phyloP scores from a whole-genome alignment of 2,329 filamentous ascomycete species.

The Dothideomycetes sp. region DNA sequence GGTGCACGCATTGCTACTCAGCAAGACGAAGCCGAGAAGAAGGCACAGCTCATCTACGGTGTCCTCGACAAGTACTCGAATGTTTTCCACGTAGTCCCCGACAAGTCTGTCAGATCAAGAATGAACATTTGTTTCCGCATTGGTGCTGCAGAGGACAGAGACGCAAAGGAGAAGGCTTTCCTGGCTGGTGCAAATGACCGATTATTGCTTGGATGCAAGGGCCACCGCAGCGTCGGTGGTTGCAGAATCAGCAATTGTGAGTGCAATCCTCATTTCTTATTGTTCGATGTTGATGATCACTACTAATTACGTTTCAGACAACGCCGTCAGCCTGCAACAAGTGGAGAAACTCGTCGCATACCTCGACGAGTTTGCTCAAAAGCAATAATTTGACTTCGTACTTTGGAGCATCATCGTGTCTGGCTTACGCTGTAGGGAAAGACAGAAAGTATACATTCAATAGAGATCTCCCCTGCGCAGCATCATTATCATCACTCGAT shows the following conservation, averaged over 20 bases:
- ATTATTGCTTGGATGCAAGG: conserved; percentile 72
- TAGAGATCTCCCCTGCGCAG: no score
- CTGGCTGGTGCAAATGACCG: conserved; percentile 57
- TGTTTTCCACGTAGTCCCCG: conserved; percentile 68
- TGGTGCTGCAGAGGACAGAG: conserved; percentile 44
- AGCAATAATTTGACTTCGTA: no score
- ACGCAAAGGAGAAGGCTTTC: conserved; percentile 66
- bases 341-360: conserved; percentile 58
- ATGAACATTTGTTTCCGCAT: conserved; percentile 96
- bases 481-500: no score
- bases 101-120: conserved; percentile 63
- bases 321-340: conserved; percentile 60
- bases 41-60: conserved; percentile 66
- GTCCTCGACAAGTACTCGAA: conserved; percentile 63
- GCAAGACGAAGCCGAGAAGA: conserved; percentile 59
- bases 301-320: conserved; percentile 38
- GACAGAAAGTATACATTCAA: no score
- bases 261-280: conserved; percentile 11
- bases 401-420: no score
- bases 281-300: conserved; percentile 1
- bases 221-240: conserved; percentile 76
- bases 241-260: conserved; percentile 71
- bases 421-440: no score
- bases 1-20: conserved; percentile 64
- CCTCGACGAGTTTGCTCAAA: conserved; percentile 46